Evolutionary conservation across 768 basidiomycete genomes (phyloP), one percentile per base, ranked within the genome.

Genomic region (Rubroboletus pulcherrimus): DNA sequence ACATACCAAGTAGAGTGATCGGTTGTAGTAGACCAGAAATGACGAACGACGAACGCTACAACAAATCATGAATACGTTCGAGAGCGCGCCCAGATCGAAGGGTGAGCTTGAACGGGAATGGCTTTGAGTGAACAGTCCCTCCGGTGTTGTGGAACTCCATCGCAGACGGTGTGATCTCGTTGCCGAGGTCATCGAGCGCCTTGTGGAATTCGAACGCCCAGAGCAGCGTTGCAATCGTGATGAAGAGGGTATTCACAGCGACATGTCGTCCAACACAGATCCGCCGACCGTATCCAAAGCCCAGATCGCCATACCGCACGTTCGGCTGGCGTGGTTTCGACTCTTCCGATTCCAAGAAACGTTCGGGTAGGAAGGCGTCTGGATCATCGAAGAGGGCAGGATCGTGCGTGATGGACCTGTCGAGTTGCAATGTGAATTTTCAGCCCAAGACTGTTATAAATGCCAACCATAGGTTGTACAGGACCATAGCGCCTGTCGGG

Each of bases 341-440:
- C 1, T 41, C 45, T 29, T 49, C 47, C 11, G 47, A 46, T 12
- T 56, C 41, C 40, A 61, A 11, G 31, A 61, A 61, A 5, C 59
- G 54, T 12, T 61, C 59, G 4, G 59, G 60, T 10, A 62, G 61
- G 24, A 61, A 61, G 5, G 60, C 54, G 2, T 62, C 60, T 15
- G 60, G 54, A 21, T 56, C 41, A 29, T 57, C 56, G 14, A 57
- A 57, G 10, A 57, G 53, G 5, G 35, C 31, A 11, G 56, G 47
- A 31, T 57, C 56, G 4, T 54, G 53, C 17, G 56, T 54, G 46
- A 57, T 54, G n/a, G 51, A 57, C 54, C 54, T 37, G 17, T 9
- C 17, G 37, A 15, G 17, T 29, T 37, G 12, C 29, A 15, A 49
- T 30, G 49, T 39, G 12, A 29, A 19, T 9, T n/a, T 38, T n/a